Base-by-base conservation (phyloP, 2,329 filamentous ascomycete species). In the Bimuria novae-zelandiae region DNA sequence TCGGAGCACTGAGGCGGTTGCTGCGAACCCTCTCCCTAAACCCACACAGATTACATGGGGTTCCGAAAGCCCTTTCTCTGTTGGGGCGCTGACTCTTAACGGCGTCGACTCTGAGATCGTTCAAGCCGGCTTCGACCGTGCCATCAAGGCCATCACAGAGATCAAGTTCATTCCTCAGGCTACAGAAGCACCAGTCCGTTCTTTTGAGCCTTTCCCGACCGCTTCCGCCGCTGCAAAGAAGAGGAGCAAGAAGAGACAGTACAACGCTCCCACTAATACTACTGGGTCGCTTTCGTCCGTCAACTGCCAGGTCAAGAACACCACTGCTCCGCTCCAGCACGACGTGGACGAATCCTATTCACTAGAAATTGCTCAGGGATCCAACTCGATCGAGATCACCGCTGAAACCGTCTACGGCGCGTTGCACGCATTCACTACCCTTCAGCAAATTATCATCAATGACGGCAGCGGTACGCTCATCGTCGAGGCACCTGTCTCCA, bases 261-360 rank as follows among this genome's bases (percentile, higher is more conserved):
- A 65, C 29, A 40, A 12, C 47, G 44, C 35, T 14, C 43, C 49
- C 12, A 51, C 56, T 4, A 72, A 71, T 46, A 59, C 63, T 46
- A 70, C 69, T 14, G 54, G 55, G 16, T 49, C 62, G 7, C 65
- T 84, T n/a, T 74, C 59, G 4, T 69, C 68, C 11, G 70, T 84
- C 32, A 72, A 78, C 22, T 69, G 84, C 39, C 67, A 76, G 6
- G 69, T 85, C 22, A 57, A 72, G 6, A 71, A 84, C 59, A 64
- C 64, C 36, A 56, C 74, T 11, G 80, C 78, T 3, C 74, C 80
- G 52, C 70, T 84, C 25, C 76, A 83, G 62, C 81, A 84, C 57
- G 81, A 80, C 3, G 81, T 83, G 19, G 79, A 84, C 51, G 81
- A 84, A 61, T 82, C 80, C n/a, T 84, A 84, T 64, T 80, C 76